phyloP scores from a whole-genome alignment of 257 asterid genomes.

The Voacanga thouarsii region DNA sequence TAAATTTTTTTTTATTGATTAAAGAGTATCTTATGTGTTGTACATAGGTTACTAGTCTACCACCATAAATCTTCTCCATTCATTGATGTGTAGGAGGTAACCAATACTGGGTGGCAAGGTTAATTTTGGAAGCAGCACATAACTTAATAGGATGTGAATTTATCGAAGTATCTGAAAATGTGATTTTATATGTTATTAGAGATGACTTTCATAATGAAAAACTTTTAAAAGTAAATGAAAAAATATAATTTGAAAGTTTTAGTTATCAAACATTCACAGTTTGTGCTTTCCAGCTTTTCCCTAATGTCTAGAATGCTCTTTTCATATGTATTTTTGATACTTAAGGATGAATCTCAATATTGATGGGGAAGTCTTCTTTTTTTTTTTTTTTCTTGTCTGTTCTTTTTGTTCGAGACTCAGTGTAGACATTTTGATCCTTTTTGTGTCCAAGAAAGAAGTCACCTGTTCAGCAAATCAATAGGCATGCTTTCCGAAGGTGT shows the following conservation, averaged over 20 bases:
- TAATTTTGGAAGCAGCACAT: too few species aligned
- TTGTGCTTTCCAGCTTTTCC: background rate
- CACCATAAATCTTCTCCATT: too few species aligned
- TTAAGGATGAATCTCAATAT: background rate
- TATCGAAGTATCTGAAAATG: background rate
- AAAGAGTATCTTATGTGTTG: too few species aligned
- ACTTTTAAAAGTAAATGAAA: too few species aligned
- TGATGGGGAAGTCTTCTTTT: too few species aligned
- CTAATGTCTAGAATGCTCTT: background rate
- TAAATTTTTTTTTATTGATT: too few species aligned
- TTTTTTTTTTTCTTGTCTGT: too few species aligned
- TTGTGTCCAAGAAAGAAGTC: background rate
- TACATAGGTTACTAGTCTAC: too few species aligned
- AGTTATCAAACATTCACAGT: background rate
- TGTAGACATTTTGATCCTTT: background rate
- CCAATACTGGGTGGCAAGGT: too few species aligned
- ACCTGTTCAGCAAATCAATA: background rate
- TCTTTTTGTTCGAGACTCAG: background rate
- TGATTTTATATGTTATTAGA: too few species aligned
- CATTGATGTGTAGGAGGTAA: background rate
- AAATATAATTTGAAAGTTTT: too few species aligned
- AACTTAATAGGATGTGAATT: background rate
- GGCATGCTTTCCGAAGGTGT: background rate
- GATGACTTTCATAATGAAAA: background rate
- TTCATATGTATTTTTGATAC: background rate